Base-by-base conservation (phyloP, 2,329 filamentous ascomycete species). In the Fusarium sp. region DNA sequence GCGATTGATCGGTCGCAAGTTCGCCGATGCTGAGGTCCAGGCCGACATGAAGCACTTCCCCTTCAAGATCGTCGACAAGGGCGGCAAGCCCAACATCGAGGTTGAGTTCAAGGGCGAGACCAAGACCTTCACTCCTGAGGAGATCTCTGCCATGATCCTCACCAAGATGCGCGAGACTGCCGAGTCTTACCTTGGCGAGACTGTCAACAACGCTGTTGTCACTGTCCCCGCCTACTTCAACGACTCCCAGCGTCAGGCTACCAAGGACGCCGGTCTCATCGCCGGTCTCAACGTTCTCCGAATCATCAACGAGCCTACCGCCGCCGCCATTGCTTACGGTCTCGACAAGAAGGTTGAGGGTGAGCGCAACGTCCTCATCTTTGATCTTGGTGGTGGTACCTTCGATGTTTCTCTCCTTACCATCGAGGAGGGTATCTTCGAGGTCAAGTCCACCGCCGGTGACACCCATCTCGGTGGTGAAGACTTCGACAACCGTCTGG, bases 191-290 rank as follows among this genome's bases (percentile, higher is more conserved):
- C 89, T 99, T 74, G 95, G 93, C 81, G 97, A 96, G 90, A 96
- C 95, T 85, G 93, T 98, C 75, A 89, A 95, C 83, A 98, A 98
- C 89, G 95, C 95, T 68, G 95, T 99, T 79, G 93, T 99, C 81
- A 99, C 95, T 64, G 95, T 98, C 58, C 95, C 95, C 57, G 95
- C 95, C 78, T 99, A 99, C 88, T 99, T 99, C 92, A 98, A 98
- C 87, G 95, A 99, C 89, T 97, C 96, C 87, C 95, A 99, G 86
- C 91, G 95, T 83, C 95, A 98, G 84, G 92, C 95, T 70, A 99
- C 95, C 83, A 98, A 98, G 90, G 95, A 98, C 77, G 95, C 95
- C 70, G 95, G 95, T 89, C 91, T 94, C 79, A 99, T 99, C 77
- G 84, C 94, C 75, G 95, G 94, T 73, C 89, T 99, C 66, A 97